Base-by-base conservation (phyloP, 805 yeast genomes). In the Komagataella pseudopastoris region DNA sequence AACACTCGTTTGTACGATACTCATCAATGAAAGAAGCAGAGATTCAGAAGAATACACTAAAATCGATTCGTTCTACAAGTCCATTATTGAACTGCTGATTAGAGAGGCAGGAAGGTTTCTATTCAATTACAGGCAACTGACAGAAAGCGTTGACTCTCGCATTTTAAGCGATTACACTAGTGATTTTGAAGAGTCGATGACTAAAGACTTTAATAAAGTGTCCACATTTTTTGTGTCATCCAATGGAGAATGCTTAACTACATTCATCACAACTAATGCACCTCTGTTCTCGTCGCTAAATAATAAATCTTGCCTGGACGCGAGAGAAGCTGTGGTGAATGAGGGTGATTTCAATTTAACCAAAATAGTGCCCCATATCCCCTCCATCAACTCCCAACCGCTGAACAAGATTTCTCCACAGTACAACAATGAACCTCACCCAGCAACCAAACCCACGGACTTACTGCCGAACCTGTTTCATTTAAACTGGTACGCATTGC, bases 271-370 rank as follows among this genome's bases (percentile, higher is more conserved):
- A 17, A 76, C 77, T 46, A 88, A 83, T 45, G 73, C 78, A 24
- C 95, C 96, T 12, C 70, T 93, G 49, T 91, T 93, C 62, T 76
- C 96, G 5, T 83, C 96, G 0, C 66, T 83, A 44, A 74, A 78
- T 39, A 74, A 77, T 24, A 84, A 80, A 59, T 87, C 97, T 0
- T 69, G 76, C 18, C 66, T 89, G 50, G 98, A 93, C 62, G 78
- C 82, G 47, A 78, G 96, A 55, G 81, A 80, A 49, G 78, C 85
- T 2, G 67, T 75, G 2, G 74, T 85, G 3, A 17, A 17, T 7
- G 88, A 87, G 7, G 82, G 81, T 30, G 82, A 83, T 12, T 83
- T 86, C 60, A 72, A 75, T 48, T 62, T 81, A n/a, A 71, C 89
- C 36, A 81, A 81, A 54, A 78, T 88, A 1, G 67, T 88, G 23